phyloP scores from a whole-genome alignment of 2,329 filamentous ascomycete genomes.

The Aquanectria penicillioides region DNA sequence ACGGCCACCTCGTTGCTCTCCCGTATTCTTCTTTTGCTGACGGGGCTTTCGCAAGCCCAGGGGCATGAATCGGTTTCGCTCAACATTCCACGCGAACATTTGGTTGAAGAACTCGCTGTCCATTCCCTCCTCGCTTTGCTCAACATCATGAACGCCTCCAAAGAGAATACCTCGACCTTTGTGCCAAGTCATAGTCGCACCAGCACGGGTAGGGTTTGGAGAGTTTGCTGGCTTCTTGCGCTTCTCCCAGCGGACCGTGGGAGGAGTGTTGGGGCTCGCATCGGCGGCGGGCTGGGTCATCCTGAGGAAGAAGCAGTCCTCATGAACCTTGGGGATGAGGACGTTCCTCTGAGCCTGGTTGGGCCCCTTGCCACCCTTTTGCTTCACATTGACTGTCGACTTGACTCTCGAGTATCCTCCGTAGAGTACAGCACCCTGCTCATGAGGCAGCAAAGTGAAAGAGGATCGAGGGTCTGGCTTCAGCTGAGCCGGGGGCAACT shows the following conservation, averaged over 20 bases:
- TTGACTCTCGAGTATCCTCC: slow-evolving; percentile 96
- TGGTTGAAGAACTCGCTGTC: slow-evolving; percentile 98
- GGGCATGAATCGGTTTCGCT: slow-evolving; percentile 94
- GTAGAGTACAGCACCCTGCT: slow-evolving; percentile 88
- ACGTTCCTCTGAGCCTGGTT: slow-evolving; percentile 74
- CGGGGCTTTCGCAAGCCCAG: slow-evolving; percentile 80
- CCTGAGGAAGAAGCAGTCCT: slow-evolving; percentile 93
- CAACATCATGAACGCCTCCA: slow-evolving; percentile 93
- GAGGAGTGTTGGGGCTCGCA: slow-evolving; percentile 70
- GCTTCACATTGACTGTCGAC: slow-evolving; percentile 70
- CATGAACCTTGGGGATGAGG: slow-evolving; percentile 87
- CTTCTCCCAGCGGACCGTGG: slow-evolving; percentile 87
- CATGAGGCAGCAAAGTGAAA: slow-evolving; percentile 91
- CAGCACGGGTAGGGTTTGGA: slow-evolving; percentile 84
- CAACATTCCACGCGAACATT: slow-evolving; percentile 92
- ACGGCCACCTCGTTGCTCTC: slow-evolving; percentile 63
- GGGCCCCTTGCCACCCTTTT: slow-evolving; percentile 62
- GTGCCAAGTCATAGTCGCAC: slow-evolving; percentile 93
- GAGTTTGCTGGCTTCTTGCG: slow-evolving; percentile 92
- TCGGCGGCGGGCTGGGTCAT: slow-evolving; percentile 78
- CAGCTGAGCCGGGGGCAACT: slow-evolving; percentile 78
- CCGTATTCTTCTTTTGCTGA: slow-evolving; percentile 66
- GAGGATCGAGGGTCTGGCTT: slow-evolving; percentile 93
- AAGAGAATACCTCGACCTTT: slow-evolving; percentile 93
- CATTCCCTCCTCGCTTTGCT: slow-evolving; percentile 91